phyloP scores from a whole-genome alignment of 495 filamentous ascomycete species.

The Filosporella fistucella region DNA sequence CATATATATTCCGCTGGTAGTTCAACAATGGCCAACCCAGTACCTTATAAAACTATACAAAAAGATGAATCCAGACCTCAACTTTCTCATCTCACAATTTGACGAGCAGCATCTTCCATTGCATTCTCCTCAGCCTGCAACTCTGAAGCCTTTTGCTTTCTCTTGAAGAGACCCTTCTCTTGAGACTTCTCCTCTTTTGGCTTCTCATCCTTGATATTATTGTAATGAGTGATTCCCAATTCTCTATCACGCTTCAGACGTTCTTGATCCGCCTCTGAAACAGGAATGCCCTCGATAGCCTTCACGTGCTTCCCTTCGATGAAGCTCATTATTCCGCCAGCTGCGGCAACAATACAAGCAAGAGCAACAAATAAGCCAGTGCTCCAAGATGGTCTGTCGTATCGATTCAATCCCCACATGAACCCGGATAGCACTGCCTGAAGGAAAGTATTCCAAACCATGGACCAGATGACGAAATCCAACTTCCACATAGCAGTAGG shows the following conservation, averaged over 20 bases:
- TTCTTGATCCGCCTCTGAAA: conserved; percentile 38
- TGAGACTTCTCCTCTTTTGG: conserved; percentile 37
- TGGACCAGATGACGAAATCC: conserved; percentile 73
- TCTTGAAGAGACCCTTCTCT: conserved; percentile 15
- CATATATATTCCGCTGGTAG: neutral
- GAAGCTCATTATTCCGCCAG: conserved; percentile 66
- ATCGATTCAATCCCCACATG: conserved; percentile 77
- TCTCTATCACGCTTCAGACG: conserved; percentile 42
- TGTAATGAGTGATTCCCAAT: conserved; percentile 44
- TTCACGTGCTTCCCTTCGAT: conserved; percentile 62
- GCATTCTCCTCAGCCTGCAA: conserved; percentile 4
- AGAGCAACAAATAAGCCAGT: conserved; percentile 71
- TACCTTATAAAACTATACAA: neutral
- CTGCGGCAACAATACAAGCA: conserved; percentile 60
- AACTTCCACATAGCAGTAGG: conserved; percentile 70
- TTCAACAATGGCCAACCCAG: neutral
- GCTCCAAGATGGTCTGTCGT: conserved; percentile 64
- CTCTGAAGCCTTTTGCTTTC: conserved; percentile 6
- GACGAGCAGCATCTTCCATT: conserved; percentile 3
- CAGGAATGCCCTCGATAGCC: conserved; percentile 57
- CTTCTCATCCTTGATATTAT: conserved; percentile 49
- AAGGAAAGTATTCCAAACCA: conserved; percentile 71
- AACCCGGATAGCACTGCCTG: conserved; percentile 65
- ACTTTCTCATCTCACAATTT: conserved; percentile 11
- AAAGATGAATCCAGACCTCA: conserved; percentile 1